phyloP scores from a whole-genome alignment of 352 stramenopile species.

The Pythium myriotylum region DNA sequence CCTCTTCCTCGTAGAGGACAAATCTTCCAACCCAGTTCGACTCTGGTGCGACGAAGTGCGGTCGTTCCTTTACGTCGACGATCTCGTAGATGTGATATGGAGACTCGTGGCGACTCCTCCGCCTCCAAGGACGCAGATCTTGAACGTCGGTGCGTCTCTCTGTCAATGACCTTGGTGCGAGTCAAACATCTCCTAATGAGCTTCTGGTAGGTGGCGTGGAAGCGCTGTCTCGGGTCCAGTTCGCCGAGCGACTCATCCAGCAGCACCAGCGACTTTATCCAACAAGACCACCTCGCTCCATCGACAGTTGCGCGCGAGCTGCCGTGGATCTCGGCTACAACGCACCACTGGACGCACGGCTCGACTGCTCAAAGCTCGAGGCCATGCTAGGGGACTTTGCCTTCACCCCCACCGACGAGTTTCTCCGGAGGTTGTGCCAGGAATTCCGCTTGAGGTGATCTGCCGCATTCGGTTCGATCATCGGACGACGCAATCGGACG shows the following conservation, averaged over 20 bases:
- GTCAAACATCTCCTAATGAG: background rate
- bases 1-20: constrained; percentile 28
- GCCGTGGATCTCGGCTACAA: constrained; percentile 48
- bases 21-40: constrained; percentile 25
- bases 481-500: no score
- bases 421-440: constrained; percentile 5
- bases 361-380: constrained; percentile 37
- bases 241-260: constrained; percentile 38
- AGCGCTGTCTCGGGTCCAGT: constrained; percentile 48
- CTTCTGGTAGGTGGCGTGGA: constrained; percentile 40
- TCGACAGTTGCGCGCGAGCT: constrained; percentile 32
- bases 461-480: no score
- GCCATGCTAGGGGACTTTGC: constrained; percentile 29
- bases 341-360: constrained; percentile 45
- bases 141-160: constrained; percentile 54
- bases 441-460: background rate
- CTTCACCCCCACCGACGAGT: constrained; percentile 7
- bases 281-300: constrained; percentile 12
- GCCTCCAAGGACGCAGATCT: constrained; percentile 15
- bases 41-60: constrained; percentile 70
- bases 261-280: constrained; percentile 17
- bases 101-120: constrained; percentile 23
- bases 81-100: constrained; percentile 49
- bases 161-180: background rate
- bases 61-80: constrained; percentile 58